These are phyloP conservation scores for Pseudocercospora vitis DNA, from an alignment of 2,329 filamentous ascomycete genomes.

Conservation along the genomic window DNA sequence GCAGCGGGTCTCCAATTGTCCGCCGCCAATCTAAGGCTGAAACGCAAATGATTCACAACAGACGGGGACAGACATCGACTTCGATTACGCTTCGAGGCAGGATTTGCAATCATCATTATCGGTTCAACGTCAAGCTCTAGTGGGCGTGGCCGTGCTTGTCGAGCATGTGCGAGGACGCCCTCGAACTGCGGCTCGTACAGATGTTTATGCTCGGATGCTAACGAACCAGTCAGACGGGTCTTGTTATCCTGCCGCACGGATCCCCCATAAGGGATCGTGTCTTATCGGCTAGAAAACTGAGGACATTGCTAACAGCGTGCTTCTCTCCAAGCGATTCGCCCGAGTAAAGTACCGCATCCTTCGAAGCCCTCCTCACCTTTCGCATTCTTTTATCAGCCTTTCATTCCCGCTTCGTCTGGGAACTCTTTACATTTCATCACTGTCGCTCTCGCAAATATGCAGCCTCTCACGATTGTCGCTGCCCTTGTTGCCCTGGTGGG, in stretches of 20 bases:
- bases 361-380: neutral
- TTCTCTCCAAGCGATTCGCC: neutral
- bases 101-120: constrained; percentile 12
- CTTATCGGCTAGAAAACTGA: constrained; percentile 3
- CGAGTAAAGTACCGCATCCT: neutral
- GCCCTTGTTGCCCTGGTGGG: constrained; percentile 40
- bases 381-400: constrained; percentile 6
- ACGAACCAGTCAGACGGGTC: constrained; percentile 1
- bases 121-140: neutral
- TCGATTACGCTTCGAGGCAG: constrained; percentile 7
- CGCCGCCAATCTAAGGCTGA: constrained; percentile 11
- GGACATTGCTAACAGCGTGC: neutral
- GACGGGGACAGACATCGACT: neutral
- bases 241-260: neutral
- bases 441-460: constrained; percentile 36
- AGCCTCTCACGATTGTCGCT: constrained; percentile 43
- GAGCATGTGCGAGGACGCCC: neutral
- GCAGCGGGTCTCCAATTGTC: constrained; percentile 16
- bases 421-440: constrained; percentile 3
- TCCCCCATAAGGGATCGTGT: neutral
- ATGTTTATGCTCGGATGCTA: neutral
- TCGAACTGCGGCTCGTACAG: neutral
- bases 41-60: constrained; percentile 6
- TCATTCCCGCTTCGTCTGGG: neutral
- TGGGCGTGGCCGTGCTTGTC: neutral